These are phyloP conservation scores for Aspergillus novofumigatus DNA, from an alignment of 2,329 filamentous ascomycete species.

Conservation along the genomic window DNA sequence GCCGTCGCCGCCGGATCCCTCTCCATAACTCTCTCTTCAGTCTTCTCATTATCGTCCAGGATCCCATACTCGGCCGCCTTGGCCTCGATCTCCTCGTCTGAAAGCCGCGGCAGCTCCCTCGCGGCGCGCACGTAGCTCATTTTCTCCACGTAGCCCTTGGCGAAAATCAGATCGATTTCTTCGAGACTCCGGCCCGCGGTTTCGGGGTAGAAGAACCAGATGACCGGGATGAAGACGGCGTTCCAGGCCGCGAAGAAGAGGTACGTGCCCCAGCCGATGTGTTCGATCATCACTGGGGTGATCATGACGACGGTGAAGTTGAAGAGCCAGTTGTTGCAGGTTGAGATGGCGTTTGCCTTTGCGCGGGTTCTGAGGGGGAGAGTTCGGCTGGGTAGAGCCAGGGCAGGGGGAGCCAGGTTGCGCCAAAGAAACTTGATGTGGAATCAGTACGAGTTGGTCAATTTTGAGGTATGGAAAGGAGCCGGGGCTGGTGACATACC, in stretches of 20 bases:
- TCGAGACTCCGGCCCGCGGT: slow-evolving; percentile 43
- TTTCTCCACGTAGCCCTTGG: slow-evolving; percentile 42
- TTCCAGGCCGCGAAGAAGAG: slow-evolving; percentile 43
- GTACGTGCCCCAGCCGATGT: slow-evolving; percentile 42
- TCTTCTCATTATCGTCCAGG: slow-evolving; percentile 3
- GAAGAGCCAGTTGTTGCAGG: slow-evolving; percentile 53
- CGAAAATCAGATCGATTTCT: slow-evolving; percentile 44
- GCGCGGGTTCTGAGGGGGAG: slow-evolving; percentile 52
- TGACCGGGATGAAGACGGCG: slow-evolving; percentile 47
- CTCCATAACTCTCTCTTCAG: slow-evolving; percentile 5
- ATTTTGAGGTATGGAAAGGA: not conserved
- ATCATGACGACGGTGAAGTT: slow-evolving; percentile 55
- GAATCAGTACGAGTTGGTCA: slow-evolving; percentile 5
- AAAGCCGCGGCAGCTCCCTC: slow-evolving; percentile 30
- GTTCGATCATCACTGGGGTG: slow-evolving; percentile 39
- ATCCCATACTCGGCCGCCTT: slow-evolving; percentile 21
- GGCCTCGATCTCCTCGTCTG: slow-evolving; percentile 32
- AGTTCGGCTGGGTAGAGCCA: slow-evolving; percentile 53
- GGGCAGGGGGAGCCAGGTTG: slow-evolving; percentile 60
- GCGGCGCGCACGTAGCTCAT: slow-evolving; percentile 37
- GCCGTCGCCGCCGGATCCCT: slow-evolving; percentile 2
- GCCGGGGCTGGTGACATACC: not conserved
- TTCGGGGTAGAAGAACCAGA: slow-evolving; percentile 54
- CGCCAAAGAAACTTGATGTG: slow-evolving; percentile 56
- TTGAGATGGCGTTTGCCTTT: slow-evolving; percentile 54